Evolutionary conservation across 2,329 filamentous ascomycete genomes (phyloP).

Genomic region (Ophiostoma ulmi): DNA sequence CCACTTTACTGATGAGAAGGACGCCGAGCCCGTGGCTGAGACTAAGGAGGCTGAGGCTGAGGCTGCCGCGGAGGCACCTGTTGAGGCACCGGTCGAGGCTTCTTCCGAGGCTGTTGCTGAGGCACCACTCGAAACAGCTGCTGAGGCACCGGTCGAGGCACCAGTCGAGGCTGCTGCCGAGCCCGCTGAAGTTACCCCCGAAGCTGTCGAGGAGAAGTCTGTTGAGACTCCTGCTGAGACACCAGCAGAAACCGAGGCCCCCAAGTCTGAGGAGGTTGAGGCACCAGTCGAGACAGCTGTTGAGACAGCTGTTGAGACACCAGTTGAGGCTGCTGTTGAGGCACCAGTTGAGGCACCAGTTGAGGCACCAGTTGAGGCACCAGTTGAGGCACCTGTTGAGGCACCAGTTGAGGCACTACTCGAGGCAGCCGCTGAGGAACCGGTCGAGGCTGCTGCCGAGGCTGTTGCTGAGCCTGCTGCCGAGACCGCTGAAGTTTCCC

Average conservation of each 20-base stretch:
- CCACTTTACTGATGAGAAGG: constrained; percentile 11
- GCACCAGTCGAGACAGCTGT: not conserved
- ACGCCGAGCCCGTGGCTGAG: not conserved
- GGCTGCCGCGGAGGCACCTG: not conserved
- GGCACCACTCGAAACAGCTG: not conserved
- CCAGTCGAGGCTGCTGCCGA: not conserved
- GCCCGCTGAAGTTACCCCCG: not conserved
- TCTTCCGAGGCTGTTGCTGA: not conserved
- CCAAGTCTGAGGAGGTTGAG: constrained; percentile 8
- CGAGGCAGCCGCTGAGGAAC: not conserved
- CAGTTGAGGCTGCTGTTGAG: not conserved
- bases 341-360: not conserved
- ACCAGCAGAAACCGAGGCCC: not conserved
- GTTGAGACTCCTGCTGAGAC: not conserved
- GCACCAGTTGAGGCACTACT: not conserved
- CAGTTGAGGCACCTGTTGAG: not conserved
- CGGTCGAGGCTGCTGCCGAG: not conserved
- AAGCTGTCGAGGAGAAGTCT: not conserved
- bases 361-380: constrained; percentile 13
- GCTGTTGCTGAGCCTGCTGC: not conserved
- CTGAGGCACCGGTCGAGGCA: not conserved
- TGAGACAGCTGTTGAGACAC: not conserved
- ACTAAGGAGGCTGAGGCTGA: constrained; percentile 11
- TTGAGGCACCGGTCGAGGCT: constrained; percentile 7
- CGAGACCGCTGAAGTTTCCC: not conserved